Evolutionary conservation across 805 yeast species (phyloP).

Genomic region (Phaffomyces antillensis): DNA sequence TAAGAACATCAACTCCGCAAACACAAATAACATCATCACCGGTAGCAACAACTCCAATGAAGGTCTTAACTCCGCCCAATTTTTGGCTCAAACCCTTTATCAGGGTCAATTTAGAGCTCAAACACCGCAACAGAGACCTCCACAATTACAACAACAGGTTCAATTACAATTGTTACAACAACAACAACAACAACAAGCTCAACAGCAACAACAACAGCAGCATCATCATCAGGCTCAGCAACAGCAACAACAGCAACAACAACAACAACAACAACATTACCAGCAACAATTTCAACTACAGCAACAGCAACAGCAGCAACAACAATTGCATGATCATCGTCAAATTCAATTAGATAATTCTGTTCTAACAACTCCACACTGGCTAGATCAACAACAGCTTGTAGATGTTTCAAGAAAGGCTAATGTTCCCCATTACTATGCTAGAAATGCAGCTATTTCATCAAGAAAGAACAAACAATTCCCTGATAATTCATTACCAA

Average conservation of each 20-base stretch:
- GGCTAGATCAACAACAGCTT: constrained; percentile 78
- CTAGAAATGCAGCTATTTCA: constrained; percentile 71
- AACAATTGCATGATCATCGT: constrained; percentile 10
- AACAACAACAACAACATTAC: constrained; percentile 6
- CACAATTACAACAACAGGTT: constrained; percentile 25
- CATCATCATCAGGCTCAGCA: constrained; percentile 6
- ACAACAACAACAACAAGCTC: constrained; percentile 22
- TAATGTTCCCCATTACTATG: constrained; percentile 71
- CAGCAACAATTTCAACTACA: constrained; percentile 22
- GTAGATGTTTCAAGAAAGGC: constrained; percentile 65
- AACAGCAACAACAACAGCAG: constrained; percentile 18
- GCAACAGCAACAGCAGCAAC: constrained; percentile 22
- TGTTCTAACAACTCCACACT: constrained; percentile 37
- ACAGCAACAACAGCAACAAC: constrained; percentile 10
- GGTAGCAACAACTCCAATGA: constrained; percentile 8
- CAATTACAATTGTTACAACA: constrained; percentile 25
- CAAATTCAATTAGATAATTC: constrained; percentile 28
- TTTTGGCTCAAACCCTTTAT: constrained; percentile 33
- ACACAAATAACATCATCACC: constrained; percentile 1
- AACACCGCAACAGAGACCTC: constrained; percentile 25
- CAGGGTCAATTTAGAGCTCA: constrained; percentile 32
- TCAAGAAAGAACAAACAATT: constrained; percentile 35
- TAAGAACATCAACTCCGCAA: constrained; percentile 2
- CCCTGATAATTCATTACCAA: constrained; percentile 13
- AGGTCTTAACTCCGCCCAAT: constrained; percentile 26